Base-by-base conservation (phyloP, 306 rosid species). In the Mimosa bimucronata region DNA sequence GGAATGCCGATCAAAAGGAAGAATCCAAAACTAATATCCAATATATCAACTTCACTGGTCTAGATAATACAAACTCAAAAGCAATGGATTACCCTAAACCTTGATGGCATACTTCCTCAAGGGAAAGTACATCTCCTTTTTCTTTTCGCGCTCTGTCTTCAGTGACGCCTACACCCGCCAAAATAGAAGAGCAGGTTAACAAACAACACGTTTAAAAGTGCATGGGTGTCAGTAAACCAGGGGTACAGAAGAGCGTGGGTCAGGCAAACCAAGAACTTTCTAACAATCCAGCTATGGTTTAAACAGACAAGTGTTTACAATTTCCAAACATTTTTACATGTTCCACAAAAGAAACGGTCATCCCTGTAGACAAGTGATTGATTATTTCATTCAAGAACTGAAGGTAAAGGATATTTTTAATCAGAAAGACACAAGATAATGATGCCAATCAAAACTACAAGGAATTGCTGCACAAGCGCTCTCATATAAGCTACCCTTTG, bases 61-160 rank as follows among this genome's bases (percentile, higher is more conserved):
- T 60, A 74, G 52, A 66, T 31, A 60, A 55, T 53, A 72, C 13
- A 77, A 31, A 66, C 71, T 37, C 30, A 18, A 71, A 77, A 81
- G 46, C 76, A 79, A 71, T 1, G 23, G 60, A 50, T 38, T 71
- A 64, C 52, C 88, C 87, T 94, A 94, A 71, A 91, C 96, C 89
- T 94, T 94, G 80, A 94, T 94, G 5, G 98, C 98, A 71, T 86
- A 92, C 88, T 94, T 94, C 83, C 98, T 92, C 83, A 85, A 10
- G 2, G 97, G 98, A 81, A 84, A 94, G 78, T 94, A 92, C 83
- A 83, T 60, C 80, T 92, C 94, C 77, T 77, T 92, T 91, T 92
- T 94, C 90, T 92, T 94, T 88, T 88, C 88, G 5, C 97, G 78
- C 41, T 94, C 92, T 3, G 98, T 94, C 90, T 90, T 92, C 88